Conservation (phyloP, 2,329 filamentous ascomycete genomes). For the Talaromyces sp. region DNA sequence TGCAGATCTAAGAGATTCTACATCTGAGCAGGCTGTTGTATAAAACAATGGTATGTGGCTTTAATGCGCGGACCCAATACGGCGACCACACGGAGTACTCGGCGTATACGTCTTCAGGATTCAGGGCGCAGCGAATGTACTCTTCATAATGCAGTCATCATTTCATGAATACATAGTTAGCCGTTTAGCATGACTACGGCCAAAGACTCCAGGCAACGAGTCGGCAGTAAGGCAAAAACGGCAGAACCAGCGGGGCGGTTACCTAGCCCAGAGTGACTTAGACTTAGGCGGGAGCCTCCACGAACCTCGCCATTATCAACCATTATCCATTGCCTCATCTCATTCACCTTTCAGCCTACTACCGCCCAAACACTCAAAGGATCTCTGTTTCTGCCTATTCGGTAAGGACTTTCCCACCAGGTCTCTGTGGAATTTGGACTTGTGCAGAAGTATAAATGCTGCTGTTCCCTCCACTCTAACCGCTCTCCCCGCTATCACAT, state of each 20-base stretch:
- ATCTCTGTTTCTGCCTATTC: background rate
- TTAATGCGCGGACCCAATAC: background rate
- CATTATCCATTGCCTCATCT: background rate
- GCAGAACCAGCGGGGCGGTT: background rate
- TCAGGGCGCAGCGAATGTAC: background rate
- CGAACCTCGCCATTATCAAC: background rate
- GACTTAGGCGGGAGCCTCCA: background rate
- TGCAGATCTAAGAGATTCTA: background rate
- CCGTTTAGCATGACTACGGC: background rate
- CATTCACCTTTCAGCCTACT: background rate
- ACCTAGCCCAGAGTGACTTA: background rate
- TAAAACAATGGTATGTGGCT: background rate
- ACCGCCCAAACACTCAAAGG: background rate
- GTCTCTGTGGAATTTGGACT: background rate
- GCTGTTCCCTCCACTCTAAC: background rate
- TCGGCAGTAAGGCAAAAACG: background rate
- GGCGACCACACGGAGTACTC: background rate
- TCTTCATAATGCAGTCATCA: constrained; percentile 1
- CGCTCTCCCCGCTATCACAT: constrained; percentile 3
- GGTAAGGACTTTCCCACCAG: background rate
- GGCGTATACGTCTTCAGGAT: background rate
- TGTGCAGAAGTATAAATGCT: background rate
- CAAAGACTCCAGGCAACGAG: background rate
- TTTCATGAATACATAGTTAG: background rate
- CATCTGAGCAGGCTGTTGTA: background rate